Conservation (phyloP, 768 basidiomycete species). For the Russula sp. region DNA sequence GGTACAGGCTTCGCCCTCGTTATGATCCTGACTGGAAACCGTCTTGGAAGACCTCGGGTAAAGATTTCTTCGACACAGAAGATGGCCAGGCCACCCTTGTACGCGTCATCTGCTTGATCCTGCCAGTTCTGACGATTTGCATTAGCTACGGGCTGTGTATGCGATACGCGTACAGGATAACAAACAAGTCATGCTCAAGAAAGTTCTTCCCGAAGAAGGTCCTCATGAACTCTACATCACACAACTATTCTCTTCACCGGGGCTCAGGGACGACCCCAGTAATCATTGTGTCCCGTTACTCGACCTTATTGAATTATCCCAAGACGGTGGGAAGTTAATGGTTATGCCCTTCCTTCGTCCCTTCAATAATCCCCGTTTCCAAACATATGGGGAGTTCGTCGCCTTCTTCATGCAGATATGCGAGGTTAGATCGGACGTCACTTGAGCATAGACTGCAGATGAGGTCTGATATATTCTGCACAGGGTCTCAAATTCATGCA, state of each 20-base stretch:
- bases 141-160: too few species aligned
- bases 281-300: not conserved
- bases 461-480: too few species aligned
- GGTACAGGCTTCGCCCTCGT: constrained; percentile 9
- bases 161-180: not conserved
- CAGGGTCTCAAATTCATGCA: not conserved
- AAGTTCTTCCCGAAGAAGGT: not conserved
- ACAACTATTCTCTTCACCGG: not conserved
- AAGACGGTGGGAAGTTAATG: not conserved
- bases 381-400: not conserved
- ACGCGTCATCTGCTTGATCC: not conserved
- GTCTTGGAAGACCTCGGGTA: not conserved
- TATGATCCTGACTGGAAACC: constrained; percentile 9
- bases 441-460: too few species aligned
- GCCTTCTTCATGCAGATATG: too few species aligned
- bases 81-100: not conserved
- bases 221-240: not conserved
- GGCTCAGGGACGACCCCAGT: not conserved
- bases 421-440: not conserved
- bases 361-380: not conserved
- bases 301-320: not conserved
- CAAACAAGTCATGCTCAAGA: not conserved
- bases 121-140: too few species aligned
- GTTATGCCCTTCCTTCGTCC: not conserved
- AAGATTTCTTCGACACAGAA: not conserved